Evolutionary conservation across 345 rosid genomes (phyloP).

Genomic region (Conringia planisiliqua): DNA sequence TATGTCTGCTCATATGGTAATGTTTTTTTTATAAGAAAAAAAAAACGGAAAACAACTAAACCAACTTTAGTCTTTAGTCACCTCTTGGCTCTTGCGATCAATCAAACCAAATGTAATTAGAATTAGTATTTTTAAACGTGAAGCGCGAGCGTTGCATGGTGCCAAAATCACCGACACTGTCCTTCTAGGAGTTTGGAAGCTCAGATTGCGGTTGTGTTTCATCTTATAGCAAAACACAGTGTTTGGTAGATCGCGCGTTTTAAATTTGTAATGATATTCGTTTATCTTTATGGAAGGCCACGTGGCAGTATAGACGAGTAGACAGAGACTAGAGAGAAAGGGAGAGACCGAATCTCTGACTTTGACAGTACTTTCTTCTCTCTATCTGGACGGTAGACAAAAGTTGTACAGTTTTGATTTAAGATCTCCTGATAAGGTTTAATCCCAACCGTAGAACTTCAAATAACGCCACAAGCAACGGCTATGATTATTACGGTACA

Average conservation of each 20-base stretch:
- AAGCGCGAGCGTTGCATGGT: not conserved
- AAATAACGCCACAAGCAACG: slow-evolving; percentile 13
- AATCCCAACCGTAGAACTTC: slow-evolving; percentile 5
- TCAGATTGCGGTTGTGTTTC: slow-evolving; percentile 6
- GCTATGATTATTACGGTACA: slow-evolving; percentile 10
- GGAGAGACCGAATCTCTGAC: slow-evolving; percentile 30
- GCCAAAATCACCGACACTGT: not conserved
- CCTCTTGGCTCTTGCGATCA: not conserved
- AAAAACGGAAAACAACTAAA: not conserved
- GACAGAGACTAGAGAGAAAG: slow-evolving; percentile 28
- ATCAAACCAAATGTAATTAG: not conserved
- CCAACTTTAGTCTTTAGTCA: not conserved
- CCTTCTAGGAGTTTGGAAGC: not conserved
- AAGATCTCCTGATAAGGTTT: slow-evolving; percentile 10
- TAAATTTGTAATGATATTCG: not conserved
- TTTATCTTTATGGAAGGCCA: not conserved
- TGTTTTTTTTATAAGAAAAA: no score
- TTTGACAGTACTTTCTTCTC: slow-evolving; percentile 24
- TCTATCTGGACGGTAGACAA: slow-evolving; percentile 36
- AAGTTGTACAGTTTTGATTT: slow-evolving; percentile 23
- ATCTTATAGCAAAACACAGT: not conserved
- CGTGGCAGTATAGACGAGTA: slow-evolving; percentile 24
- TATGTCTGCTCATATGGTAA: not conserved
- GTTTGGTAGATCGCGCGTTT: slow-evolving; percentile 22
- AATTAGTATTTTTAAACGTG: not conserved